phyloP scores from a whole-genome alignment of 495 filamentous ascomycete genomes.

The Xylaria nigripes region DNA sequence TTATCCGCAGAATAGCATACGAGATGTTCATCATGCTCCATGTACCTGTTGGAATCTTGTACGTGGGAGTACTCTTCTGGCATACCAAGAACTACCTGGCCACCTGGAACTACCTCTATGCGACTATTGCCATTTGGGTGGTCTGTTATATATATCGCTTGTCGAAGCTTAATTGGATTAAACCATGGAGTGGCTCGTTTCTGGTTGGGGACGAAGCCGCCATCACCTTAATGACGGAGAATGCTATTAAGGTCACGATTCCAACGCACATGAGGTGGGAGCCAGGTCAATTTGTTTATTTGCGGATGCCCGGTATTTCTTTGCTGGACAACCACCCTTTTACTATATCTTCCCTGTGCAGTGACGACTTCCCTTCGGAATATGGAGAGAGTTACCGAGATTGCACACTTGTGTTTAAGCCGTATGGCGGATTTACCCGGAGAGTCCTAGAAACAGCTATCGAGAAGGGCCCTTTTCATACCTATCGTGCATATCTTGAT shows the following conservation, averaged over 20 bases:
- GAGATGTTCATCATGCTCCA: conserved; percentile 80
- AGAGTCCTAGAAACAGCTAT: conserved; percentile 69
- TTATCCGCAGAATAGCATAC: conserved; percentile 55
- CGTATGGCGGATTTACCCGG: conserved; percentile 81
- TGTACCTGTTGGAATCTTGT: conserved; percentile 70
- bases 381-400: conserved; percentile 83
- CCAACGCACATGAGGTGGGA: conserved; percentile 89
- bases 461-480: conserved; percentile 73
- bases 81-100: conserved; percentile 87
- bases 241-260: conserved; percentile 87
- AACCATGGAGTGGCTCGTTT: conserved; percentile 68
- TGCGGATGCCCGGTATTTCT: conserved; percentile 86
- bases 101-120: conserved; percentile 85
- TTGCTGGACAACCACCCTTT: conserved; percentile 91
- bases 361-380: conserved; percentile 73
- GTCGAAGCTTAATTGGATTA: conserved; percentile 78
- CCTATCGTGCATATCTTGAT: conserved; percentile 83
- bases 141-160: conserved; percentile 56
- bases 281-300: conserved; percentile 90
- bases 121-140: conserved; percentile 72
- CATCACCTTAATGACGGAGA: conserved; percentile 79
- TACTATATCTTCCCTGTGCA: conserved; percentile 85
- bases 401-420: conserved; percentile 82
- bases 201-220: conserved; percentile 83
- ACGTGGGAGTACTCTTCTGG: conserved; percentile 86